Conservation (phyloP, 2,329 filamentous ascomycete species). For the Aureobasidium subglaciale region DNA sequence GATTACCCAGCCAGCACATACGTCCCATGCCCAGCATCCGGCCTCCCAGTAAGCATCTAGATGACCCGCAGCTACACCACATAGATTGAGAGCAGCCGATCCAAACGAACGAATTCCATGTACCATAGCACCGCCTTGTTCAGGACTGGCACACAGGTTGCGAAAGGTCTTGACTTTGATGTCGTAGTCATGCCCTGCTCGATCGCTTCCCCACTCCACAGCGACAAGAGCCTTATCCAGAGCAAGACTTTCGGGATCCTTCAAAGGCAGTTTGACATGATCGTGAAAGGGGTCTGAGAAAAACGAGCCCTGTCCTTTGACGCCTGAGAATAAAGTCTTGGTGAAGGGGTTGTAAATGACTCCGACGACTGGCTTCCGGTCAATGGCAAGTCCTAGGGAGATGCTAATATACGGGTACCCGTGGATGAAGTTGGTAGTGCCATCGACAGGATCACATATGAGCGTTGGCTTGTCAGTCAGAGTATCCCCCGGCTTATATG, state of each 20-base stretch:
- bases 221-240: constrained; percentile 60
- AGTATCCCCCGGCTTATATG: constrained; percentile 58
- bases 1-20: constrained; percentile 74
- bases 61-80: constrained; percentile 62
- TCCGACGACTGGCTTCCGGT: constrained; percentile 57
- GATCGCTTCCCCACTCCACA: constrained; percentile 66
- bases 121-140: constrained; percentile 66
- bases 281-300: constrained; percentile 28
- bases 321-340: constrained; percentile 60
- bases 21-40: constrained; percentile 80
- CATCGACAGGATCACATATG: constrained; percentile 76
- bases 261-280: constrained; percentile 38
- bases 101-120: constrained; percentile 66
- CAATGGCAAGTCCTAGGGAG: constrained; percentile 64
- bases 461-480: constrained; percentile 66
- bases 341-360: constrained; percentile 77
- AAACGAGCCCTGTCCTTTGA: constrained; percentile 61
- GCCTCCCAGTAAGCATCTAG: constrained; percentile 76
- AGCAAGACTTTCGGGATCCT: constrained; percentile 44
- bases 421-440: constrained; percentile 76
- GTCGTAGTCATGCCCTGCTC: constrained; percentile 61
- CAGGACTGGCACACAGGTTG: constrained; percentile 44
- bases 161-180: constrained; percentile 62
- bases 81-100: constrained; percentile 68
- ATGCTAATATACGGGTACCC: constrained; percentile 68